phyloP scores from a whole-genome alignment of 2,329 filamentous ascomycete genomes.

The Lasiodiplodia hormozganensis region DNA sequence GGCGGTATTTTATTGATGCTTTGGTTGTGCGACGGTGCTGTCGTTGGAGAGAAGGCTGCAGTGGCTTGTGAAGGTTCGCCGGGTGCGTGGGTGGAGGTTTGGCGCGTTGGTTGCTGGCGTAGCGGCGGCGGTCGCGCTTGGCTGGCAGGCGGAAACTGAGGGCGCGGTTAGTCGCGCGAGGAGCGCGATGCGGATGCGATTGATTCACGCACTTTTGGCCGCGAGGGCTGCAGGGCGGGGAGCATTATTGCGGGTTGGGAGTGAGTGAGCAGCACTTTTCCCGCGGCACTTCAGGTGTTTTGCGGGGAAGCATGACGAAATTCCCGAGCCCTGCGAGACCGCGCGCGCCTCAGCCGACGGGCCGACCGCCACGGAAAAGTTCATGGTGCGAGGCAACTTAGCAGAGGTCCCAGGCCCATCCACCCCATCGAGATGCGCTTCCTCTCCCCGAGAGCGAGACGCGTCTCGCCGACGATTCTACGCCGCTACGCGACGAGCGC shows the following conservation, averaged over 20 bases:
- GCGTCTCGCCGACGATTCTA: neutral
- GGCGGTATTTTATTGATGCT: conserved; percentile 34
- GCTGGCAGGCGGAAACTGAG: conserved; percentile 14
- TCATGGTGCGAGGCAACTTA: neutral
- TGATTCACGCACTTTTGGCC: conserved; percentile 45
- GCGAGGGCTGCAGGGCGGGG: conserved; percentile 47
- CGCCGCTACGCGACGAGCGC: neutral
- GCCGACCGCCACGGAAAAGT: conserved; percentile 23
- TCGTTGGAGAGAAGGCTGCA: neutral
- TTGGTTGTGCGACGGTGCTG: neutral
- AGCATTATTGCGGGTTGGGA: conserved; percentile 40
- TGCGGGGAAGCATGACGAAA: conserved; percentile 13
- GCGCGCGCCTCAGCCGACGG: neutral
- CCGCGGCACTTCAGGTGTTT: neutral
- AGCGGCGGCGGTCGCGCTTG: conserved; percentile 30
- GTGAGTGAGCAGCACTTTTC: neutral
- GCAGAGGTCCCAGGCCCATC: neutral
- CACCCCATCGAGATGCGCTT: conserved; percentile 15
- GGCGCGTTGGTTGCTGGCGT: conserved; percentile 35
- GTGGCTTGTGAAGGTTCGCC: neutral
- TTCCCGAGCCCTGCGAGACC: neutral
- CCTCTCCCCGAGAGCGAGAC: conserved; percentile 2
- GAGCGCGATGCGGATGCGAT: neutral
- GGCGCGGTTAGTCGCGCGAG: neutral
- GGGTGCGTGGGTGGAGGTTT: conserved; percentile 5